Evolutionary conservation across 345 rosid genomes (phyloP), one percentile per base, ranked within the genome.

Genomic region (Psidium friedrichsthalianum): DNA sequence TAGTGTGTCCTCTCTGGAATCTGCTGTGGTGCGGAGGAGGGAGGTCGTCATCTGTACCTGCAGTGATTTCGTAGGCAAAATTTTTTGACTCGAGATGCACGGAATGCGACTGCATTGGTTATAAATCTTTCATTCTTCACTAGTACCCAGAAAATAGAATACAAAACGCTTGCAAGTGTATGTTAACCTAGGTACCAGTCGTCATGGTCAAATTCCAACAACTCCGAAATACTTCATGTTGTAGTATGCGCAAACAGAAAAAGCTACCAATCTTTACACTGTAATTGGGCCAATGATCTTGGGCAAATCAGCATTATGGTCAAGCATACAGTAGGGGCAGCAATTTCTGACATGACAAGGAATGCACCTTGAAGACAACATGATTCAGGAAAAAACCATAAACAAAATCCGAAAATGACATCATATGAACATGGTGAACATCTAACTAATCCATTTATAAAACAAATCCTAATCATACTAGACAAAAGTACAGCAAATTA

Each of bases 41-140:
- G 61, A 97, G 94, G 88, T 94, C 99, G 88, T 96, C 99, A 90
- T 96, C 99, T 25, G 99, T 96, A 87, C 99, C 99, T 98, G 91
- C 87, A 91, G 86, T 86, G 61, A 47, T 83, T 83, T 84, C 87
- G 86, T 24, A 82, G 64, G 64, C 74, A 40, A 86, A 69, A 59
- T 5, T 4, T 59, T 84, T 61, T 58, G 86, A 11, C 20, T 69
- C 32, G 78, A 69, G 78, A 32, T 27, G n/a, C 51, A 29, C 25
- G 3, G 44, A 51, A 15, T 29, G 42, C 0, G 6, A 57, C 74
- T 32, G 78, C 78, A 16, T 8, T 69, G 78, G 44, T 32, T 69
- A 83, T 54, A n/a, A 21, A 14, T 32, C 64, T 54, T 83, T 36
- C 84, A 55, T n/a, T 56, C 27, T 29, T 83, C 25, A 18, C 21